These are phyloP conservation scores for Chaetomium globosum DNA, from an alignment of 2,329 filamentous ascomycete species.

Conservation along the genomic window DNA sequence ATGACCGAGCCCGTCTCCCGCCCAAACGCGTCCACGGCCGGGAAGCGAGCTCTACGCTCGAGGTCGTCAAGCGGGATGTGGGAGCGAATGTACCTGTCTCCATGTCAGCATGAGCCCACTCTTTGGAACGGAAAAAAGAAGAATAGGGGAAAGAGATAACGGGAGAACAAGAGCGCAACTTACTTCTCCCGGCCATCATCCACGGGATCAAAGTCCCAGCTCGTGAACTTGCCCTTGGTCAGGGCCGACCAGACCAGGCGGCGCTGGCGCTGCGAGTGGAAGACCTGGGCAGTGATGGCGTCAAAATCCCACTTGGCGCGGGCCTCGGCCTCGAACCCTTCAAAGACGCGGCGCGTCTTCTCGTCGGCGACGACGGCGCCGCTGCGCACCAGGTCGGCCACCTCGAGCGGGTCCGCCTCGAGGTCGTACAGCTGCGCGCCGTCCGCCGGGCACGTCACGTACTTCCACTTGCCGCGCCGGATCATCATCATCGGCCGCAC, in stretches of 20 bases:
- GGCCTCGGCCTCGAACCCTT: slow-evolving; percentile 74
- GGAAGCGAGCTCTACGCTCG: slow-evolving; percentile 74
- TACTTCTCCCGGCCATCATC: slow-evolving; percentile 70
- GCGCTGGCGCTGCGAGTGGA: slow-evolving; percentile 76
- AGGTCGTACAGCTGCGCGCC: slow-evolving; percentile 85
- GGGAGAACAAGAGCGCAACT: slow-evolving; percentile 37
- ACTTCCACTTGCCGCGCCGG: slow-evolving; percentile 85
- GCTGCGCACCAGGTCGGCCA: slow-evolving; percentile 67
- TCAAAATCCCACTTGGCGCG: slow-evolving; percentile 78
- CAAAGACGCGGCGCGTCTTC: slow-evolving; percentile 55
- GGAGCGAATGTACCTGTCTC: slow-evolving; percentile 75
- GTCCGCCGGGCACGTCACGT: slow-evolving; percentile 81
- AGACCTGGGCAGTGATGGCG: slow-evolving; percentile 71
- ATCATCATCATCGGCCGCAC: slow-evolving; percentile 93
- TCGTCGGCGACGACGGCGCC: slow-evolving; percentile 42
- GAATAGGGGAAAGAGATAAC: no score
- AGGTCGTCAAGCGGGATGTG: slow-evolving; percentile 79
- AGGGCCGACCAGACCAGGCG: slow-evolving; percentile 79
- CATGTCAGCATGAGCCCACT: slow-evolving; percentile 19
- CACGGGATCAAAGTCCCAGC: slow-evolving; percentile 82
- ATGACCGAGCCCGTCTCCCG: slow-evolving; percentile 49
- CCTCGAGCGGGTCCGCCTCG: slow-evolving; percentile 71
- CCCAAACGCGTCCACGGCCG: slow-evolving; percentile 61
- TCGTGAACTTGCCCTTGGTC: slow-evolving; percentile 72
- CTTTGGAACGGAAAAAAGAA: not conserved